A percentile compares a stretch with the other conserved stretches of the same genome.
phyloP scores from a whole-genome alignment of 352 stramenopile species.

The Pythium phragmiticola region DNA sequence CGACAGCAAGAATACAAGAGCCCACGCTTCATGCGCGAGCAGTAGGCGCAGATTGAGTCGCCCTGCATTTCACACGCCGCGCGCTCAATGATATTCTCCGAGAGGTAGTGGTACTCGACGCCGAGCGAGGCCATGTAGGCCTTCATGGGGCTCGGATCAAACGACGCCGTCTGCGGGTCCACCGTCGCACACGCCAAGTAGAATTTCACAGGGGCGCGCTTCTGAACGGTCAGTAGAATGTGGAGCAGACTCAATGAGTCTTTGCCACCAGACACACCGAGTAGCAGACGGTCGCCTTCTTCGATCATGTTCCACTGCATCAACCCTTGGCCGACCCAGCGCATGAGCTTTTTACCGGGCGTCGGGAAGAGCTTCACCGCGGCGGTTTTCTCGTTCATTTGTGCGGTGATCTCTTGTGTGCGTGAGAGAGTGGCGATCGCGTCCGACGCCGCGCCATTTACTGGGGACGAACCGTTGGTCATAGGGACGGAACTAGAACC shows the following conservation, averaged over 20 bases:
- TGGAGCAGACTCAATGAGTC: conserved; percentile 95
- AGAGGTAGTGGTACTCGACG: conserved; percentile 91
- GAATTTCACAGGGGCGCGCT: conserved; percentile 90
- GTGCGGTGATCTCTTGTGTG: conserved; percentile 33
- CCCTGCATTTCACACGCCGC: conserved; percentile 68
- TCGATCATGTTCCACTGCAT: conserved; percentile 92
- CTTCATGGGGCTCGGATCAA: conserved; percentile 94
- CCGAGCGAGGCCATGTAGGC: conserved; percentile 92
- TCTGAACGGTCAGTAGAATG: conserved; percentile 90
- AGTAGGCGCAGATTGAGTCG: conserved; percentile 90
- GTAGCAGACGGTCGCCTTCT: conserved; percentile 91
- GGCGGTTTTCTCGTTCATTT: conserved; percentile 10
- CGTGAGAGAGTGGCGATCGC: conserved; percentile 19
- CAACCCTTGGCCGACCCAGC: conserved; percentile 69
- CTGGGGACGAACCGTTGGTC: neutral
- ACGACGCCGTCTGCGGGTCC: conserved; percentile 93
- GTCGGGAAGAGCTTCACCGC: conserved; percentile 27
- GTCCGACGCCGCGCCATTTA: neutral
- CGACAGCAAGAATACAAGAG: conserved; percentile 31
- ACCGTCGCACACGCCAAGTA: conserved; percentile 92
- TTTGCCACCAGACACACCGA: conserved; percentile 95
- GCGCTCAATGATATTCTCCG: conserved; percentile 79
- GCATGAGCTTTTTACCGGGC: conserved; percentile 51
- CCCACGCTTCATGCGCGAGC: conserved; percentile 93
- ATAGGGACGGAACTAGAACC: conserved; percentile 2